Base-by-base conservation (phyloP, 169 alveolate genomes). In the Babesia ovis region DNA sequence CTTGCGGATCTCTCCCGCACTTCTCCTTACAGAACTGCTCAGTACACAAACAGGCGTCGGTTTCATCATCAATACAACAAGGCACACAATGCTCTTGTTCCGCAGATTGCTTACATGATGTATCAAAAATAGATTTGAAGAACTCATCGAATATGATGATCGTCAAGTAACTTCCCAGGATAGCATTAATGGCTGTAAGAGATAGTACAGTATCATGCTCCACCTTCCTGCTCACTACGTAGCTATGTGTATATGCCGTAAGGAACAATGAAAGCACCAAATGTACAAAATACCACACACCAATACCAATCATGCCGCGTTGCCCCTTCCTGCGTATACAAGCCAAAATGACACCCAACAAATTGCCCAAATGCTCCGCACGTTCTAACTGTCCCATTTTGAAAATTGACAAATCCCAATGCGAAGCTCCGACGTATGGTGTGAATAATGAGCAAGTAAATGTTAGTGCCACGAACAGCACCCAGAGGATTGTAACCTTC, bases 401-500 rank as follows among this genome's bases (percentile, higher is more conserved):
- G 51, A 64, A 64, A n/a, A 46, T n/a, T 1, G 74, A 64, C 0
- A 64, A 61, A 31, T 64, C 74, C 74, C 74, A 64, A 29, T 64
- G 41, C 3, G 74, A 6, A 1, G 25, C 74, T 0, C 62, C 59
- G 16, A 64, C 29, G 22, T 64, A 48, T 4, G 74, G 74, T 3
- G 74, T 64, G 50, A 64, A 64, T 48, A 64, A 23, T 34, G 74
- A 64, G 31, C 64, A 64, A 12, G 39, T 64, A 48, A 64, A 56
- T 16, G 62, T 14, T 3, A 64, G 35, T 4, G 53, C 51, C 37
- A 64, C 1, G 54, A 64, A 50, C 50, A 64, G 8, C 27, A 64
- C 32, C 74, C 74, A 64, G 6, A 64, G 22, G 22, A 22, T 31
- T 4, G 61, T 34, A 45, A 64, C 57, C 23, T 35, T 45, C 0